Evolutionary conservation across 192 early-diverging fungal species (phyloP), one percentile per base, ranked within the genome.

Genomic region (Chytriomyces sp.): DNA sequence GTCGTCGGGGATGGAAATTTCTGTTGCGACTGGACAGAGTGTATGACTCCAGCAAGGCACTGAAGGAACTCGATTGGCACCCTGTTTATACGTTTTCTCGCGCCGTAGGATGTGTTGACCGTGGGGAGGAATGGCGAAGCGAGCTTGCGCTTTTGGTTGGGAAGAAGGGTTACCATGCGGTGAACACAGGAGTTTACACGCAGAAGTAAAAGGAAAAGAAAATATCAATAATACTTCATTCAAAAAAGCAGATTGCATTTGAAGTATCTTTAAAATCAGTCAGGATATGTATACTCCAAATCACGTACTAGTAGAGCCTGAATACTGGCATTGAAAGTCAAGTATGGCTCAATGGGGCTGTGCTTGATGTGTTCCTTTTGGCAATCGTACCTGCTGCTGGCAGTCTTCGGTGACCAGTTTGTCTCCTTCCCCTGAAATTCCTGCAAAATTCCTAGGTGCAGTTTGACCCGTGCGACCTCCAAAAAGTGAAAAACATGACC

Each of bases 81-180:
- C 61, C 61, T n/a, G 40, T 40, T 10, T 63, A 40, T 37, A 63
- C 61, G 38, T 63, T 63, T 44, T 17, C 10, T 10, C 10, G 40
- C 10, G 61, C 40, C 0, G 14, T 63, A 22, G 38, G 25, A 22
- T 37, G n/a, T 36, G 26, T 63, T 37, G 8, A 12, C 8, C 17
- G 26, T 8, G 61, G 61, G 40, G 19, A 63, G 34, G 61, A 63
- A 26, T 63, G 61, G 61, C 14, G 36, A 37, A 63, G 61, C 40
- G 61, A 37, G 26, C 37, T 63, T n/a, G 10, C 38, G 26, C 8
- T 37, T n/a, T 7, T 17, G 61, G 40, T 63, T 37, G 61, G 61
- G 34, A 63, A 63, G 61, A 63, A 63, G 61, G 61, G 61, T 8
- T 63, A 63, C 33, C 61, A 63, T 44, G n/a, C 8, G 14, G 40